Evolutionary conservation across 2,329 filamentous ascomycete genomes (phyloP), one percentile per base, ranked within the genome.

Genomic region (Dichotomopilus funicola): DNA sequence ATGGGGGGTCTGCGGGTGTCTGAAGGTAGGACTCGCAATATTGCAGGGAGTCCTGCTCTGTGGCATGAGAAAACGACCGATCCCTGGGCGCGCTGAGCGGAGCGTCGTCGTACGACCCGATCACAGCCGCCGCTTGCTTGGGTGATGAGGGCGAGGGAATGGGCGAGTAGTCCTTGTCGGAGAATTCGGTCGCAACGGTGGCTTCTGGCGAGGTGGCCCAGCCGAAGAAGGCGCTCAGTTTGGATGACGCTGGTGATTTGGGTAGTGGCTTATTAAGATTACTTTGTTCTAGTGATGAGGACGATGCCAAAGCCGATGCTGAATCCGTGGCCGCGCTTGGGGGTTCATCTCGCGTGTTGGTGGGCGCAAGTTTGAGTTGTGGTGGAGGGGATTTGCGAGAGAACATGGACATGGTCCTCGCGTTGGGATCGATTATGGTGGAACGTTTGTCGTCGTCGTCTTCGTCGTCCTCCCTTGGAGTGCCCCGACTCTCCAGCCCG

Each of bases 221-320:
- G 63, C 75, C 76, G 64, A 83, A 82, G 62, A 81, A 74, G 35
- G 69, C 73, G 52, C 76, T 76, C 59, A 82, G 72, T 59, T 75
- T 68, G 66, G 79, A 68, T 54, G 79, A 70, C 61, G 68, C 67
- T 56, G 80, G 80, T 6, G 80, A 82, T 60, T 73, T 81, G 9
- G 79, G 79, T 4, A 80, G 65, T 33, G 78, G 78, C 61, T 81
- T 82, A 67, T 81, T 78, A 43, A 78, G 72, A 60, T 77, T 63
- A 68, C 51, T 63, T 46, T 49, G 61, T 46, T 61, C 58, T 51
- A 54, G 35, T 6, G 61, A 46, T 46, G 56, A 57, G 47, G 49
- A 37, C 10, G 49, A 41, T 27, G 66, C 61, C 51, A 64, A 62
- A 53, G 65, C 57, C 60, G 58, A 62, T 56, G 19, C 19, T 27